Evolutionary conservation across 108 stramenopile genomes (phyloP), one percentile per base, ranked within the genome.

Genomic region (Phaeodactylum tricornutum): DNA sequence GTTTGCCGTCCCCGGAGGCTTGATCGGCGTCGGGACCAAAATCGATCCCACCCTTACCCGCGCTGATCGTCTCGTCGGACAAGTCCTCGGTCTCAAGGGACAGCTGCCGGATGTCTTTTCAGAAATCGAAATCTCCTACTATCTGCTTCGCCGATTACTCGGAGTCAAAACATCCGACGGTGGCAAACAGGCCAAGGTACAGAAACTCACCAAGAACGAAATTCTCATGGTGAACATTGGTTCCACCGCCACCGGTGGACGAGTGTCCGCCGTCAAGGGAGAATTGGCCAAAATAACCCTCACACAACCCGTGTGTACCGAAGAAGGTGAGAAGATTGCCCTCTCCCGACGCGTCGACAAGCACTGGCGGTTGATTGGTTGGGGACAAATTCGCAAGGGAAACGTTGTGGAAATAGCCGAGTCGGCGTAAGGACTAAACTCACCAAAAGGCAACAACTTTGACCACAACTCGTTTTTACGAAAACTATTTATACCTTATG

Each of bases 161-260:
- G 99, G 99, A 16, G 94, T 97, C 23, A 97, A 97, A 82, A 96
- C 98, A 9, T 74, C 85, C 23, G 97, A 98, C 61, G 99, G 97
- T 20, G 92, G 93, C 31, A 98, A 97, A 74, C 94, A 96, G 55
- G 94, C 93, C 69, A 98, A 98, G 87, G 95, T 99, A 15, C 87
- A 92, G 64, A 97, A 97, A 71, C 61, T 99, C 27, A 60, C 83
- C 56, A 93, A 89, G 82, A 62, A 66, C 47, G 99, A 99, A 71
- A 96, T 95, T 64, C 92, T 99, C 49, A 97, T 99, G 96, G 95
- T 99, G 33, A 99, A 99, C 74, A 98, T 99, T 64, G 99, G 99
- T 24, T 87, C 84, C 15, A 99, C 97, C 2, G 89, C 94, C 23
- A 98, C 97, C 7, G 97, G 96, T 47, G 97, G 97, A 34, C 91